A percentile compares a stretch with the other conserved stretches of the same genome.
Evolutionary conservation across 2,329 filamentous ascomycete species (phyloP).

Genomic region (Spiromastix sp.): DNA sequence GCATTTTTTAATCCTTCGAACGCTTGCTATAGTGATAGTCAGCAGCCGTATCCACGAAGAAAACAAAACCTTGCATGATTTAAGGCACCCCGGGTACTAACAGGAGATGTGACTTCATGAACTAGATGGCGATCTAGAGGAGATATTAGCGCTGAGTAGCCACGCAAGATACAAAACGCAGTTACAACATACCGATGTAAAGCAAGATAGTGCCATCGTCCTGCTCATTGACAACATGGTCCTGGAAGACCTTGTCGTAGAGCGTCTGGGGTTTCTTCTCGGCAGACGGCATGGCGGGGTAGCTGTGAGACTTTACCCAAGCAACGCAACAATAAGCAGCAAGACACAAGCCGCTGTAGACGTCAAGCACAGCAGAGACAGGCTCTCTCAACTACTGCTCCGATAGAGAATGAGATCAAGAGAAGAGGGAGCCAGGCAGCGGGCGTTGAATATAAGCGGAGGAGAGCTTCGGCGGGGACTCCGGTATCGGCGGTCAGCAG

Average conservation of each 20-base stretch:
- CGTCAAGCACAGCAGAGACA: not conserved
- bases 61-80: conserved; percentile 2
- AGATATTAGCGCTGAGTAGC: conserved; percentile 14
- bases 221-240: conserved; percentile 92
- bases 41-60: too few relatives aligned
- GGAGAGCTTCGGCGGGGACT: conserved; percentile 7
- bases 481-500: conserved; percentile 10
- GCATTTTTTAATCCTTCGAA: conserved; percentile 94
- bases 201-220: conserved; percentile 84
- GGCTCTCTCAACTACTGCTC: not conserved
- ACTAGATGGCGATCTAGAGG: conserved; percentile 78
- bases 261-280: conserved; percentile 68
- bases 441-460: too few relatives aligned
- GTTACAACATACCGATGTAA: conserved; percentile 65
- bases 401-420: not conserved
- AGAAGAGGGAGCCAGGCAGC: too few relatives aligned
- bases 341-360: not conserved
- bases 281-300: conserved; percentile 59
- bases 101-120: conserved; percentile 95
- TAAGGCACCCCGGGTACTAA: conserved; percentile 36
- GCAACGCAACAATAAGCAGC: not conserved
- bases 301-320: not conserved
- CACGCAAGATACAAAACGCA: too few relatives aligned
- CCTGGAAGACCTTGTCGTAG: conserved; percentile 95
- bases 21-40: conserved; percentile 66